A percentile compares a stretch with the other conserved stretches of the same genome.
Evolutionary conservation across 208 protist species (phyloP).

Genomic region (Porcisia hertigi): DNA sequence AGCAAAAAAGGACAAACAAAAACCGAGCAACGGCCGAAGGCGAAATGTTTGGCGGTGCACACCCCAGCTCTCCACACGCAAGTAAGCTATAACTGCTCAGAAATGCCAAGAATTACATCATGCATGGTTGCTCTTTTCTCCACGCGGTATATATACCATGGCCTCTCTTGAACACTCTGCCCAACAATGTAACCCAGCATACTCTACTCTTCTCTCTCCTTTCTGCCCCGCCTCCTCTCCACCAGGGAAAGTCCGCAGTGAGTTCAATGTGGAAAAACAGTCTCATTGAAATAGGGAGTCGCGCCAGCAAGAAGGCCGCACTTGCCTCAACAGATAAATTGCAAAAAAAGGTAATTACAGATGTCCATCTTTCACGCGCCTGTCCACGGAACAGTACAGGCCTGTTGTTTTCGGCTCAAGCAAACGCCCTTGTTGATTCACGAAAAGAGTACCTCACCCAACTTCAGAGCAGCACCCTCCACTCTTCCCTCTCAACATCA

Average conservation of each 20-base stretch:
- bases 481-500: constrained; percentile 14
- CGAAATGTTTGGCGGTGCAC: too few species aligned
- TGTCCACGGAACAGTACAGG: neutral
- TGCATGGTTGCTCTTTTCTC: neutral
- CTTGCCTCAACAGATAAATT: neutral
- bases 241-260: neutral
- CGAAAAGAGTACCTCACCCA: constrained; percentile 9
- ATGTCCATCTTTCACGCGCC: neutral
- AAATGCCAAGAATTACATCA: too few species aligned
- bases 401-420: constrained; percentile 1
- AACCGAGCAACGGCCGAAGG: too few species aligned
- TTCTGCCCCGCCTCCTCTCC: neutral
- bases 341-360: neutral
- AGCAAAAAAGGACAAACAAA: too few species aligned
- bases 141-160: neutral
- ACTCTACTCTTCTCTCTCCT: neutral
- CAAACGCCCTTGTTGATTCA: constrained; percentile 9
- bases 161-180: neutral
- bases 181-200: neutral
- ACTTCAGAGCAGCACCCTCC: constrained; percentile 10
- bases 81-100: too few species aligned
- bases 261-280: constrained; percentile 15
- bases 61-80: too few species aligned
- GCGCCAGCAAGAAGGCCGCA: neutral
- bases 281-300: constrained; percentile 12